Conservation (phyloP, 2,329 filamentous ascomycete species). For the Hansfordia pulvinata region DNA sequence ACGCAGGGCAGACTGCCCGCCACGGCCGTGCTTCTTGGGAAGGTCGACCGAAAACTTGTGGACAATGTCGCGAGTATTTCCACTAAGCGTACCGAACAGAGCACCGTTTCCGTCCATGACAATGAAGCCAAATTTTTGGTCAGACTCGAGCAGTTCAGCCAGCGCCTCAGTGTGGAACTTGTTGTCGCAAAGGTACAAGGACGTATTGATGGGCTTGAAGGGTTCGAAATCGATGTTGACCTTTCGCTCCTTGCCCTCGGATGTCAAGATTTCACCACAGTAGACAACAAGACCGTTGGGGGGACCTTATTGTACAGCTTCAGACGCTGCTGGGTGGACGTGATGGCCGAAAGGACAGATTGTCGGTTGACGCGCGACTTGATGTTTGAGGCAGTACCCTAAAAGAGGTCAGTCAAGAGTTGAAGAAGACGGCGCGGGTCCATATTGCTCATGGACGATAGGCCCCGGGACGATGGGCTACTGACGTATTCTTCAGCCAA, state of each 20-base stretch:
- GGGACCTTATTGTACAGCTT: conserved; percentile 99
- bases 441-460: no score
- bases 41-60: conserved; percentile 99
- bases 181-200: conserved; percentile 98
- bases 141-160: conserved; percentile 92
- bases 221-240: conserved; percentile 99
- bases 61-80: conserved; percentile 90
- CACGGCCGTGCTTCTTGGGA: conserved; percentile 99
- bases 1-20: conserved; percentile 98
- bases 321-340: conserved; percentile 95
- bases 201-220: conserved; percentile 99
- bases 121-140: conserved; percentile 99
- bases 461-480: conserved; percentile 7
- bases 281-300: conserved; percentile 96
- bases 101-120: conserved; percentile 99
- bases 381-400: conserved; percentile 98
- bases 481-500: conserved; percentile 99
- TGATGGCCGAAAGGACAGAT: conserved; percentile 95
- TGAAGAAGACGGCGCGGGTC: conserved; percentile 3
- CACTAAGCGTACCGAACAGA: conserved; percentile 90
- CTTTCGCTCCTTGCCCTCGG: conserved; percentile 96
- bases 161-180: conserved; percentile 98
- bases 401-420: conserved; percentile 10
- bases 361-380: conserved; percentile 98
- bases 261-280: conserved; percentile 99